A percentile compares a stretch with the other conserved stretches of the same genome.
Conservation (phyloP, 148 eudicot genomes). For the Diospyros kaki region DNA sequence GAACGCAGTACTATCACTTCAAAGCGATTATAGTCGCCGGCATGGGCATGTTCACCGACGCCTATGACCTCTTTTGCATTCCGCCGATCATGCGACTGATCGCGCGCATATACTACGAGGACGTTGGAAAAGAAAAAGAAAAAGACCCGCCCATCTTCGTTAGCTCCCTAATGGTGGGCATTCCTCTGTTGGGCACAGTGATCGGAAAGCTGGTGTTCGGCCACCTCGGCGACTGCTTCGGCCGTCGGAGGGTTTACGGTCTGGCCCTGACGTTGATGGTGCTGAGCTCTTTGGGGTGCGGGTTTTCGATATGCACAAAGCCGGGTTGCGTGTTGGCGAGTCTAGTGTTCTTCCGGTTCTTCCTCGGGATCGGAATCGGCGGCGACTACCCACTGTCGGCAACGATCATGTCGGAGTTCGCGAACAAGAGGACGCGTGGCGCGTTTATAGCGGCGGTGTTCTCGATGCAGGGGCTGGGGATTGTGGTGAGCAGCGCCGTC, state of each 20-base stretch:
- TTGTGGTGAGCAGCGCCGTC: constrained; percentile 40
- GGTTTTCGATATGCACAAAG: constrained; percentile 37
- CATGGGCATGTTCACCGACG: constrained; percentile 69
- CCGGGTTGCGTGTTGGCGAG: constrained; percentile 28
- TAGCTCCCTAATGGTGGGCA: constrained; percentile 29
- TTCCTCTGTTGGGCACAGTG: constrained; percentile 42
- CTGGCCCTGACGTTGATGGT: constrained; percentile 40
- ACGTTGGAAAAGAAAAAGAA: not conserved
- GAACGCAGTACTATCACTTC: constrained; percentile 63
- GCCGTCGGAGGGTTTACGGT: constrained; percentile 48
- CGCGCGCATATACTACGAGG: constrained; percentile 42
- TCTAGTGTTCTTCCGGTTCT: constrained; percentile 42
- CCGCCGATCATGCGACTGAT: constrained; percentile 42
- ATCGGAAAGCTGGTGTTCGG: constrained; percentile 55
- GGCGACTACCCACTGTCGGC: constrained; percentile 68
- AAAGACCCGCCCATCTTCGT: constrained; percentile 19
- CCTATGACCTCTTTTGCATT: constrained; percentile 63
- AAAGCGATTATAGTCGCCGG: constrained; percentile 64
- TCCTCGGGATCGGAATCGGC: constrained; percentile 51
- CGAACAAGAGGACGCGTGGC: constrained; percentile 51
- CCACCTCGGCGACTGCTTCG: constrained; percentile 41
- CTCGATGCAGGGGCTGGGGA: constrained; percentile 69
- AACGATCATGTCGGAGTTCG: constrained; percentile 67
- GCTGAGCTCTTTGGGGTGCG: constrained; percentile 47
- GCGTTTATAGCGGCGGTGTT: constrained; percentile 57